Percentiles rank a stretch among this genome's conserved stretches.
Evolutionary conservation across 345 rosid species (phyloP).

Genomic region (Adansonia digitata): DNA sequence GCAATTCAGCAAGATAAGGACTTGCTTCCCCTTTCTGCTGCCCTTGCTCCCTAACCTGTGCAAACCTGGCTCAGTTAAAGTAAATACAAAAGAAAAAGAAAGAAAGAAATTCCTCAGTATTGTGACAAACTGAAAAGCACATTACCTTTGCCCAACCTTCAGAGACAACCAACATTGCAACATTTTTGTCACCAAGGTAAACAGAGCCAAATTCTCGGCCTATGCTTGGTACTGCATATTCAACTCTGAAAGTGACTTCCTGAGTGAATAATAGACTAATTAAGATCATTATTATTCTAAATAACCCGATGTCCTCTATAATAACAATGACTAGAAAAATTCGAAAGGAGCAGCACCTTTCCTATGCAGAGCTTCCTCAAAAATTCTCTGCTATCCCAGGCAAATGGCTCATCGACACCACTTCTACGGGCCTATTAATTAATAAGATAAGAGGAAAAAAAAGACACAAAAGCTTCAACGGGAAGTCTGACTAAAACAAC

Average conservation of each 20-base stretch:
- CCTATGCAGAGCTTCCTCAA: slow-evolving; percentile 96
- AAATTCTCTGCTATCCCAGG: slow-evolving; percentile 93
- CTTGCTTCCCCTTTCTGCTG: slow-evolving; percentile 83
- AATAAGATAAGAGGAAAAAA: slow-evolving; percentile 9
- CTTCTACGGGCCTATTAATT: slow-evolving; percentile 77
- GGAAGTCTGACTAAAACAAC: neutral
- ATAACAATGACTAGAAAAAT: slow-evolving; percentile 1
- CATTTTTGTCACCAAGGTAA: slow-evolving; percentile 75
- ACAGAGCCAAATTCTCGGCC: slow-evolving; percentile 92
- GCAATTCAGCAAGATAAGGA: slow-evolving; percentile 67
- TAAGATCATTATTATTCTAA: neutral
- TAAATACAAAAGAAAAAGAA: neutral
- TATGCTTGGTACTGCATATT: slow-evolving; percentile 64
- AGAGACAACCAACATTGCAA: slow-evolving; percentile 63
- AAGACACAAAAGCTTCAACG: neutral
- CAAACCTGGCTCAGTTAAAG: slow-evolving; percentile 9
- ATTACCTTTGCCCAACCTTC: slow-evolving; percentile 94
- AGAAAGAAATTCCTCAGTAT: neutral
- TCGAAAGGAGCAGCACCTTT: slow-evolving; percentile 45
- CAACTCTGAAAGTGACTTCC: slow-evolving; percentile 91
- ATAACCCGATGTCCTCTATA: neutral
- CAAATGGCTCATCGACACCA: slow-evolving; percentile 86
- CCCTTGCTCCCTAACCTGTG: slow-evolving; percentile 77
- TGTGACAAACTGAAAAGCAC: slow-evolving; percentile 12
- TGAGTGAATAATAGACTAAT: slow-evolving; percentile 18